These are phyloP conservation scores for Dujonia santamariae DNA, from an alignment of 1,139 yeast genomes.

Conservation along the genomic window DNA sequence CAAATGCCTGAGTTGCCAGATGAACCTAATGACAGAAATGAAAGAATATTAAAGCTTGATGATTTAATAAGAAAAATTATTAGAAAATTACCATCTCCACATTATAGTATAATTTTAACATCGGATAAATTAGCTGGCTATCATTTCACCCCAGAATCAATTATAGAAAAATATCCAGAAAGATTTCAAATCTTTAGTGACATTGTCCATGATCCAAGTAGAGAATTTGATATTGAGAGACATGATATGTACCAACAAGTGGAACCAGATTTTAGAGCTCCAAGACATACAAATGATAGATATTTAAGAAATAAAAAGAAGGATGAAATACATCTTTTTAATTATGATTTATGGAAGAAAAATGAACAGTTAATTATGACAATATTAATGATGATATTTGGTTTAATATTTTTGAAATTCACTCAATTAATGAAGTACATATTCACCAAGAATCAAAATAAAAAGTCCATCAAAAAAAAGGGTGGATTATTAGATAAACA, in stretches of 20 bases:
- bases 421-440: constrained; percentile 1
- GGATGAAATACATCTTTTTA: constrained; percentile 38
- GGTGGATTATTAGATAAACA: not conserved
- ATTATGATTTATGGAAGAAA: constrained; percentile 36
- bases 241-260: constrained; percentile 41
- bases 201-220: constrained; percentile 42
- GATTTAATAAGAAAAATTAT: constrained; percentile 47
- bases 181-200: constrained; percentile 43
- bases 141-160: constrained; percentile 31
- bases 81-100: constrained; percentile 69
- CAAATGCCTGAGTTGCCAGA: constrained; percentile 50
- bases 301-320: constrained; percentile 29
- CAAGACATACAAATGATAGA: constrained; percentile 30
- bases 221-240: constrained; percentile 53
- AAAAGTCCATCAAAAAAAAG: not conserved
- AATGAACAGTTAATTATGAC: constrained; percentile 40
- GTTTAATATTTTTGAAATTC: constrained; percentile 16
- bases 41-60: constrained; percentile 42
- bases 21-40: constrained; percentile 8
- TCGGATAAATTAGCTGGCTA: constrained; percentile 21
- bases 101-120: constrained; percentile 53
- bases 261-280: constrained; percentile 31
- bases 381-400: constrained; percentile 26
- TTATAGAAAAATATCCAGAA: constrained; percentile 28
- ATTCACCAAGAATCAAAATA: too few species aligned